A percentile compares a stretch with the other conserved stretches of the same genome.
These are phyloP conservation scores for Pelagophyceae sp. DNA, from an alignment of 352 stramenopile genomes.

Conservation along the genomic window DNA sequence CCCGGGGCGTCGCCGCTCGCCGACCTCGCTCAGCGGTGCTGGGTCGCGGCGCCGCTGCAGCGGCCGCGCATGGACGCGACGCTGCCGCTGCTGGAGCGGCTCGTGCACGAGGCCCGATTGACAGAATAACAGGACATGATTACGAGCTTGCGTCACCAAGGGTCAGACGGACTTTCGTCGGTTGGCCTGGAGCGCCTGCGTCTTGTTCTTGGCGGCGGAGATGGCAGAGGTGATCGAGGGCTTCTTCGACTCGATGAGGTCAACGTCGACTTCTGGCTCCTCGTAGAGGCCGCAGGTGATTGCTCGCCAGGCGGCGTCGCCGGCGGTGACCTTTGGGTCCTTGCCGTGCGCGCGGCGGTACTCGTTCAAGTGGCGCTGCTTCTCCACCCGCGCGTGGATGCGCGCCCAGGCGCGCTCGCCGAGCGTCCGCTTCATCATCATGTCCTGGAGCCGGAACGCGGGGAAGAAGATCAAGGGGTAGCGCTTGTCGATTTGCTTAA, in stretches of 20 bases:
- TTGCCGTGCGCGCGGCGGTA: conserved; percentile 1
- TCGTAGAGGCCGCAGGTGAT: not conserved
- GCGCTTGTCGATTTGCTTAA: conserved; percentile 72
- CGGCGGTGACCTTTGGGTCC: not conserved
- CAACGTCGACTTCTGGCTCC: conserved; percentile 1
- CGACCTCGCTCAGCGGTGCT: not conserved
- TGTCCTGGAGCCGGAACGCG: conserved; percentile 72
- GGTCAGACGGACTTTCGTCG: too few species aligned
- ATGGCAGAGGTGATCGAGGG: not conserved
- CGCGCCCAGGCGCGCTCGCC: conserved; percentile 65
- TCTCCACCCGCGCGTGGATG: not conserved
- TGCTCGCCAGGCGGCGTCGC: not conserved
- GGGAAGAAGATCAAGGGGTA: conserved; percentile 76
- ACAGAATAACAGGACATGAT: too few species aligned
- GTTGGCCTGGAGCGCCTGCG: not conserved
- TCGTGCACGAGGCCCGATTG: too few species aligned
- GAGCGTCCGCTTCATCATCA: conserved; percentile 70
- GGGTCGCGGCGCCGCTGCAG: not conserved
- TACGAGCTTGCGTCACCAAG: too few species aligned
- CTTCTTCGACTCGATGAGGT: not conserved
- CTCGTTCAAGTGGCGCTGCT: not conserved
- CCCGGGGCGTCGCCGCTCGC: not conserved
- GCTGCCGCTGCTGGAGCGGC: too few species aligned
- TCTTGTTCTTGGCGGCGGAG: not conserved
- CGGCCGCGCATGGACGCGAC: not conserved